Conservation (phyloP, 768 basidiomycete genomes). For the Brasilioporus rufonigricans region DNA sequence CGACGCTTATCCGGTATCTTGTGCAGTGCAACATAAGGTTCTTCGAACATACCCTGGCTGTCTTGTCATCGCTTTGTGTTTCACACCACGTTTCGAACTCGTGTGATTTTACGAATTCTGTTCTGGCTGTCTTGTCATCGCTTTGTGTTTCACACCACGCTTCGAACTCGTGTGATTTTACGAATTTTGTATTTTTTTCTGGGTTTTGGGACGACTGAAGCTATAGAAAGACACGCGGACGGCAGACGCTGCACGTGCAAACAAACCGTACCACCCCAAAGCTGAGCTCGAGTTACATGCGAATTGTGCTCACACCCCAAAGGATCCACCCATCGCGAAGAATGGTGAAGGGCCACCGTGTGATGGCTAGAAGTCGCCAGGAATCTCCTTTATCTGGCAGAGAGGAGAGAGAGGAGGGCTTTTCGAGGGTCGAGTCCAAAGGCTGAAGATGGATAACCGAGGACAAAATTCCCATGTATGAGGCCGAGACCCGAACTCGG, state of each 20-base stretch:
- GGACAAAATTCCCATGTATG: background rate
- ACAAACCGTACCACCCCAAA: slow-evolving; percentile 9
- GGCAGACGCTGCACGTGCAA: slow-evolving; percentile 2
- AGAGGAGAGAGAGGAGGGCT: no score
- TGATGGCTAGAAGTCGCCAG: background rate
- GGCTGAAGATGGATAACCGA: background rate
- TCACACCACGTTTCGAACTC: no score
- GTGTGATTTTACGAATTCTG: background rate
- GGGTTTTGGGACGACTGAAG: slow-evolving; percentile 1
- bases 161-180: background rate
- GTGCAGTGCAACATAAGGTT: no score
- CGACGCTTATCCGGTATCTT: no score
- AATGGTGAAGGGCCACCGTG: background rate
- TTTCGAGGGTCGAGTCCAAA: background rate
- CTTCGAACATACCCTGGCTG: no score
- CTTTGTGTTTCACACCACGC: no score
- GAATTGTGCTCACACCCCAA: background rate
- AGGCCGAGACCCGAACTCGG: slow-evolving; percentile 9
- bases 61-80: no score
- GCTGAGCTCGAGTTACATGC: slow-evolving; percentile 9
- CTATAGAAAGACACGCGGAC: slow-evolving; percentile 5
- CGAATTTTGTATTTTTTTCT: background rate
- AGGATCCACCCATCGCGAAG: background rate
- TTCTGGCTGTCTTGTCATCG: no score
- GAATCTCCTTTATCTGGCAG: background rate